Conservation (phyloP, 2,329 filamentous ascomycete species). For the Epichloe bromicola region DNA sequence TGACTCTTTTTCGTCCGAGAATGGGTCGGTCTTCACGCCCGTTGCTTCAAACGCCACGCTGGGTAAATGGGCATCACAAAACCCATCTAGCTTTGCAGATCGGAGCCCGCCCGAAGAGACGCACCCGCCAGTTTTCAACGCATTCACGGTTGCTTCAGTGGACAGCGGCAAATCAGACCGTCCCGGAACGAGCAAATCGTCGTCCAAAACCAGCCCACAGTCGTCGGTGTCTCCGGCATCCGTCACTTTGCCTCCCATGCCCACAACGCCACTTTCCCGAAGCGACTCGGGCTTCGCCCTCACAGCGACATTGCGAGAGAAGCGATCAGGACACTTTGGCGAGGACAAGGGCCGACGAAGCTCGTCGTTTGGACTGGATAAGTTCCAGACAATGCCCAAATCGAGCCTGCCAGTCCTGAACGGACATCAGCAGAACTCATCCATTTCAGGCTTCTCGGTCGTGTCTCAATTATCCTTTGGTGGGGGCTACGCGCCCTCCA, state of each 20-base stretch:
- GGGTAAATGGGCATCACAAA: slow-evolving; percentile 77
- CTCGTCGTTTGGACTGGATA: slow-evolving; percentile 80
- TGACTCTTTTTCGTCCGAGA: slow-evolving; percentile 82
- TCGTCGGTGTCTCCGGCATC: slow-evolving; percentile 65
- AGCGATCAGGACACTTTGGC: slow-evolving; percentile 82
- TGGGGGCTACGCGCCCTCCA: slow-evolving; percentile 61
- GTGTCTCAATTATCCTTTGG: slow-evolving; percentile 59
- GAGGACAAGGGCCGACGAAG: slow-evolving; percentile 72
- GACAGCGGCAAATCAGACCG: slow-evolving; percentile 57
- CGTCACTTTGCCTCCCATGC: slow-evolving; percentile 61
- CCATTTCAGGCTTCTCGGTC: slow-evolving; percentile 45
- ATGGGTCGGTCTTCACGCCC: slow-evolving; percentile 63
- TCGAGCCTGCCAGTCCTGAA: slow-evolving; percentile 64
- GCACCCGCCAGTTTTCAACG: slow-evolving; percentile 71
- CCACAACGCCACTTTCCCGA: slow-evolving; percentile 67
- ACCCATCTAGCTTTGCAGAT: slow-evolving; percentile 76
- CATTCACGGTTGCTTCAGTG: slow-evolving; percentile 65
- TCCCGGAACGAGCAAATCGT: slow-evolving; percentile 62
- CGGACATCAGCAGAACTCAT: slow-evolving; percentile 46
- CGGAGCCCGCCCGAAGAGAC: slow-evolving; percentile 36
- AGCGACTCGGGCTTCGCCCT: slow-evolving; percentile 87
- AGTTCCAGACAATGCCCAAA: slow-evolving; percentile 51
- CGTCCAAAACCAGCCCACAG: slow-evolving; percentile 47
- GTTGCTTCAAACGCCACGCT: slow-evolving; percentile 58
- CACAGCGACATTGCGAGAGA: slow-evolving; percentile 77